Evolutionary conservation across 2,329 filamentous ascomycete species (phyloP).

Genomic region (Ophiocordyceps unilateralis): DNA sequence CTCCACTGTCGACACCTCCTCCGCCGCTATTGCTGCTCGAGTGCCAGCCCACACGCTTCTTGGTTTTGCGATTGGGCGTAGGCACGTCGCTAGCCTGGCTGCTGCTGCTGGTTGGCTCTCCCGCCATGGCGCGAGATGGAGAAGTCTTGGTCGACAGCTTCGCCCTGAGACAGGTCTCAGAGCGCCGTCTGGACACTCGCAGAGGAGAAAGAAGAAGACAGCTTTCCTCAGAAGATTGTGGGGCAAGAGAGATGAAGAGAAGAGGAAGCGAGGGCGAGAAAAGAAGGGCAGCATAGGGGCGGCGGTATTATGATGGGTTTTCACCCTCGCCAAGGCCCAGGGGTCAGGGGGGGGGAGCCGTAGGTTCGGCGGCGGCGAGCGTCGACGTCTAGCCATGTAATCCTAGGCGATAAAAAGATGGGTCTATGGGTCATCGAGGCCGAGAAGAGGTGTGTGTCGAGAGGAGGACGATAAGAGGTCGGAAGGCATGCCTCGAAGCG

Average conservation of each 20-base stretch:
- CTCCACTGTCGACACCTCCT: constrained; percentile 2
- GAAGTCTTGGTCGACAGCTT: constrained; percentile 6
- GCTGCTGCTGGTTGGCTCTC: constrained; percentile 11
- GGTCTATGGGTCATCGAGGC: background rate
- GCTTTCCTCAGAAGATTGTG: background rate
- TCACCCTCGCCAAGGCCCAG: background rate
- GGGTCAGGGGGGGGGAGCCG: background rate
- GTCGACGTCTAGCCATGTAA: background rate
- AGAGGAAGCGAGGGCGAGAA: background rate
- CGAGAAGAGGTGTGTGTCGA: background rate
- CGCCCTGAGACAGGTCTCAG: constrained; percentile 10
- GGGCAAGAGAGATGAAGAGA: background rate
- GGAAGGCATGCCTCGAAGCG: background rate
- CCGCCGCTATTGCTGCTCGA: constrained; percentile 11
- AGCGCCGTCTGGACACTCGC: background rate
- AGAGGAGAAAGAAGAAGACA: background rate
- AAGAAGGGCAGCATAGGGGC: background rate
- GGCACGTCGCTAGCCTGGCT: constrained; percentile 11
- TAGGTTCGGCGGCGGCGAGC: background rate
- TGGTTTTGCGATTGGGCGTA: constrained; percentile 17
- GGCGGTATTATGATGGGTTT: background rate
- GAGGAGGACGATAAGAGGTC: background rate
- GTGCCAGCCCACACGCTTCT: constrained; percentile 23
- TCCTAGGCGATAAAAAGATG: background rate
- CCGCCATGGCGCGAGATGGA: constrained; percentile 6